Evolutionary conservation across 1,284 basidiomycete species (phyloP), one percentile per base, ranked within the genome.

Genomic region (Bjerkandera adusta): DNA sequence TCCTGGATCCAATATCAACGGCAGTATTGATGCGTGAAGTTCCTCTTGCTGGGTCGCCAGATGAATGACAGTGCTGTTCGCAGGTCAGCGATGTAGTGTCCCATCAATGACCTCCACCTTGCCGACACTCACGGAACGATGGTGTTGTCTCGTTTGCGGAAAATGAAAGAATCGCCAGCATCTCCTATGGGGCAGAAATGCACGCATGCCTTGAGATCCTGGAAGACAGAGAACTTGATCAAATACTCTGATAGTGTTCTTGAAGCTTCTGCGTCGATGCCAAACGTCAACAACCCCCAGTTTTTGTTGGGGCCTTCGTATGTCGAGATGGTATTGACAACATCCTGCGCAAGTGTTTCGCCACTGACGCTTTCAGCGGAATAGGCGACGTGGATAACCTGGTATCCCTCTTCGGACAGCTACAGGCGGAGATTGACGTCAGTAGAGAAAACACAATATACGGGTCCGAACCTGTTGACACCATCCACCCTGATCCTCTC

Each of bases 341-440:
- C n/a, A n/a, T n/a, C n/a, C n/a, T n/a, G n/a, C n/a, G n/a, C n/a
- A n/a, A n/a, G n/a, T n/a, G n/a, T n/a, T n/a, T n/a, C n/a, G n/a
- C n/a, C n/a, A n/a, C n/a, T n/a, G n/a, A n/a, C n/a, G n/a, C n/a
- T n/a, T n/a, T n/a, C n/a, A n/a, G n/a, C n/a, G n/a, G n/a, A n/a
- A n/a, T 38, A 22, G 18, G 47, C 39, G 30, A 62, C 47, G 35
- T 71, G 68, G 20, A 68, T 46, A 16, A 69, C 63, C 25, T 64
- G 51, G 51, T 75, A 72, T n/a, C 72, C 73, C 55, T 74, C 73
- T 49, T 73, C 67, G 20, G 71, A 57, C 49, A 70, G 66, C 70
- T 74, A 42, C 21, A 22, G 18, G 26, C 13, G n/a, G 32, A 21
- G n/a, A n/a, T 27, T 25, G 15, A 32, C 32, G 16, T 55, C 33